A percentile compares a stretch with the other conserved stretches of the same genome.
Conservation (phyloP, 306 rosid species). For the Casuarina cunninghamiana region DNA sequence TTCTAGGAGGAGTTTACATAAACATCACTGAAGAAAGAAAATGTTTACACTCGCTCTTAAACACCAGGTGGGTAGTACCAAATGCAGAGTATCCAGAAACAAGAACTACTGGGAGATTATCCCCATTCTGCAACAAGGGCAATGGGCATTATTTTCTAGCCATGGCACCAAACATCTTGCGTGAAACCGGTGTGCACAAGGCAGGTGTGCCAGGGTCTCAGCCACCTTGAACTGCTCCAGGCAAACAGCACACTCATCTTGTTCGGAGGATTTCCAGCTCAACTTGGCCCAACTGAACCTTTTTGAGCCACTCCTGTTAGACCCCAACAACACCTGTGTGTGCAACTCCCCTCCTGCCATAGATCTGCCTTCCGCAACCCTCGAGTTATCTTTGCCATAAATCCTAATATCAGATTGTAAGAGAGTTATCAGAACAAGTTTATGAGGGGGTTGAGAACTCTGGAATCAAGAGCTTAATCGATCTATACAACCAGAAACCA, state of each 20-base stretch:
- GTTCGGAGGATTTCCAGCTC: constrained; percentile 51
- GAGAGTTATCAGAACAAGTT: background rate
- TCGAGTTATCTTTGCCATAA: constrained; percentile 19
- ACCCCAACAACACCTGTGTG: constrained; percentile 33
- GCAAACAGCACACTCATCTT: constrained; percentile 65
- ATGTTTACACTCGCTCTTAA: too few species aligned
- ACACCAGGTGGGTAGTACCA: background rate
- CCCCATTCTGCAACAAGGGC: constrained; percentile 83
- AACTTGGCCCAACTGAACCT: constrained; percentile 56
- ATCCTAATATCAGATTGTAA: constrained; percentile 17
- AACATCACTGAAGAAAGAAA: too few species aligned
- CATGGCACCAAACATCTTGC: constrained; percentile 74
- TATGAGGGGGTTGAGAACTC: background rate
- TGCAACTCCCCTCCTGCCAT: constrained; percentile 24
- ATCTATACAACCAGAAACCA: background rate
- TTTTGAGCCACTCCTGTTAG: constrained; percentile 42
- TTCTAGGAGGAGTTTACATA: too few species aligned
- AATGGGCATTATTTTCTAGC: constrained; percentile 62
- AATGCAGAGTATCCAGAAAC: background rate
- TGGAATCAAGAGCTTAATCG: constrained; percentile 8
- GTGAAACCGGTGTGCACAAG: constrained; percentile 76
- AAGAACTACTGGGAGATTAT: constrained; percentile 19
- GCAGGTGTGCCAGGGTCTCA: constrained; percentile 48
- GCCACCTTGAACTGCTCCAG: constrained; percentile 42
- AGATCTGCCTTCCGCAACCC: constrained; percentile 27